Evolutionary conservation across 1,284 basidiomycete genomes (phyloP).

Genomic region (Tylopilus sp.): DNA sequence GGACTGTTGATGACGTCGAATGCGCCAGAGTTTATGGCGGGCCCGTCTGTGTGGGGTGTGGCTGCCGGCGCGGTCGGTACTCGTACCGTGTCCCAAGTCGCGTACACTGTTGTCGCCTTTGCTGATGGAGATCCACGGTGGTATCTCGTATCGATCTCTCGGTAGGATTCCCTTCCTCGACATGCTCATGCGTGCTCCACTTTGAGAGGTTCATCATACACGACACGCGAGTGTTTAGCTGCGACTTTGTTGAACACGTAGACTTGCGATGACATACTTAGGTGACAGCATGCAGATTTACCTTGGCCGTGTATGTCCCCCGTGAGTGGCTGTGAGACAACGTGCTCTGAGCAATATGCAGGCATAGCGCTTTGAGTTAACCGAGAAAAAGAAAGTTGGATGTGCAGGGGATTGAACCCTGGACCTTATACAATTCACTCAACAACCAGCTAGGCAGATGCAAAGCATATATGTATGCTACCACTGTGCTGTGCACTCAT

Average conservation of each 20-base stretch:
- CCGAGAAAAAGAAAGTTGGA: conserved; percentile 27
- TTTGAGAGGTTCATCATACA: too few species aligned
- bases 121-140: not conserved
- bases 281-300: too few species aligned
- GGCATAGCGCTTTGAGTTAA: too few species aligned
- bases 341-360: too few species aligned
- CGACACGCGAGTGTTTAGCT: too few species aligned
- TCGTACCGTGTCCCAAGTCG: conserved; percentile 21
- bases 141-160: not conserved
- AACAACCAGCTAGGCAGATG: conserved; percentile 20
- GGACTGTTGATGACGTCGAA: conserved; percentile 61
- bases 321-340: too few species aligned
- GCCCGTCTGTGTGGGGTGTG: conserved; percentile 25
- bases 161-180: too few species aligned
- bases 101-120: not conserved
- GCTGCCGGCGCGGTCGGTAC: conserved; percentile 22
- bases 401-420: conserved; percentile 36
- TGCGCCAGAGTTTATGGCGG: conserved; percentile 52
- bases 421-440: conserved; percentile 32
- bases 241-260: too few species aligned
- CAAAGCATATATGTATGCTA: conserved; percentile 35
- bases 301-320: too few species aligned
- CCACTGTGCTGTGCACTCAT: conserved; percentile 34
- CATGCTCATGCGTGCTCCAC: too few species aligned
- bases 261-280: too few species aligned